These are phyloP conservation scores for Botrytis paeoniae DNA, from an alignment of 2,329 filamentous ascomycete species.

Conservation along the genomic window DNA sequence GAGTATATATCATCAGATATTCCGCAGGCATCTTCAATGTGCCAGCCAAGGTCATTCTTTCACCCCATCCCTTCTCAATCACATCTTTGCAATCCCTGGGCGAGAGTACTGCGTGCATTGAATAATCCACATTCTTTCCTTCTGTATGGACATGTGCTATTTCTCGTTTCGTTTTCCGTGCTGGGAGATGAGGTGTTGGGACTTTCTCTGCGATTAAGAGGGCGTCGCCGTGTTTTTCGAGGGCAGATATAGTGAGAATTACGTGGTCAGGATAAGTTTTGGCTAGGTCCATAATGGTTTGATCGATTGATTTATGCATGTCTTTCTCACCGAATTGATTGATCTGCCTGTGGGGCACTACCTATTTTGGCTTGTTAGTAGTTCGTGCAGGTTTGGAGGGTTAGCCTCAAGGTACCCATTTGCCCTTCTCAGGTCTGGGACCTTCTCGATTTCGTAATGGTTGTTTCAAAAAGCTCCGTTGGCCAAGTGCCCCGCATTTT, in stretches of 20 bases:
- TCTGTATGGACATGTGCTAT: constrained; percentile 31
- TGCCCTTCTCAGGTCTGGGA: constrained; percentile 25
- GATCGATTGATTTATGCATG: constrained; percentile 24
- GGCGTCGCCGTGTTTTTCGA: constrained; percentile 31
- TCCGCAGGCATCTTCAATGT: constrained; percentile 27
- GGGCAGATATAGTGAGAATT: constrained; percentile 25
- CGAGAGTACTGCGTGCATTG: constrained; percentile 29
- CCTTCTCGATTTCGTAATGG: constrained; percentile 27
- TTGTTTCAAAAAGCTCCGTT: constrained; percentile 22
- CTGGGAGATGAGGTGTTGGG: constrained; percentile 25
- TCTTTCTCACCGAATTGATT: constrained; percentile 25
- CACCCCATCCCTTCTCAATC: constrained; percentile 32
- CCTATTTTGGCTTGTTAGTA: constrained; percentile 21
- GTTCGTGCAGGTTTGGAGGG: not conserved
- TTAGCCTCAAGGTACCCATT: constrained; percentile 20
- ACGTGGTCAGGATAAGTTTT: constrained; percentile 22
- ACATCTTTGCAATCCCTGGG: constrained; percentile 32
- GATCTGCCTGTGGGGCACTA: constrained; percentile 30
- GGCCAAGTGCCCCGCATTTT: constrained; percentile 27
- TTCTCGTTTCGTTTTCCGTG: constrained; percentile 26
- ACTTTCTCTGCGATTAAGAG: constrained; percentile 26
- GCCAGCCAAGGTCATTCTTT: constrained; percentile 30
- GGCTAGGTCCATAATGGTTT: constrained; percentile 11
- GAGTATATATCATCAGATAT: constrained; percentile 32
- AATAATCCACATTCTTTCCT: constrained; percentile 27